A percentile compares a stretch with the other conserved stretches of the same genome.
Conservation (phyloP, 805 yeast genomes). For the Sugiyamaella americana region DNA sequence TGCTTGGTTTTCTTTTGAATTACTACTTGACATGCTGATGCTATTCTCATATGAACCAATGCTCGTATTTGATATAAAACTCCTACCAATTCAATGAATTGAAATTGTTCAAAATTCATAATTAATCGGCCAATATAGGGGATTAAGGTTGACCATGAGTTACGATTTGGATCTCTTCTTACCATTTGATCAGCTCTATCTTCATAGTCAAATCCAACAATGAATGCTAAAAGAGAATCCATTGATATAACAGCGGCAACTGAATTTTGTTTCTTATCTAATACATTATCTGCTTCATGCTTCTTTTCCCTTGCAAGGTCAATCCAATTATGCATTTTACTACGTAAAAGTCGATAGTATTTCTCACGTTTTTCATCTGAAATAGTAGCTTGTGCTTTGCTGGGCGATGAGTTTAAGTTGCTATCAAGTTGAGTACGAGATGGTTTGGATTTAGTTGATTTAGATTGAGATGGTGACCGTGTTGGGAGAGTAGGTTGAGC, state of each 20-base stretch:
- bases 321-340: slow-evolving; percentile 34
- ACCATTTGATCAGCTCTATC: slow-evolving; percentile 31
- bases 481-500: slow-evolving; percentile 4
- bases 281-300: slow-evolving; percentile 36
- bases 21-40: slow-evolving; percentile 10
- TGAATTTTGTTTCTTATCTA: slow-evolving; percentile 23
- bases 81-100: slow-evolving; percentile 26
- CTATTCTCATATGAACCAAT: slow-evolving; percentile 25
- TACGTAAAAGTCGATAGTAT: slow-evolving; percentile 21
- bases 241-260: slow-evolving; percentile 33
- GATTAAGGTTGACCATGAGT: slow-evolving; percentile 35
- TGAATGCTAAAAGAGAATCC: slow-evolving; percentile 37
- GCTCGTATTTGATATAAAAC: slow-evolving; percentile 30
- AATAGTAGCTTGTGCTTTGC: slow-evolving; percentile 10
- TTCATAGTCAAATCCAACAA: slow-evolving; percentile 36
- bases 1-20: slow-evolving; percentile 8
- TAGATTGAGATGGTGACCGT: too few relatives aligned
- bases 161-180: slow-evolving; percentile 24
- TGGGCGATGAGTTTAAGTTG: not conserved
- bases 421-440: not conserved
- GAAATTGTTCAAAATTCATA: slow-evolving; percentile 19
- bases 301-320: slow-evolving; percentile 34
- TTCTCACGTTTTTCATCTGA: slow-evolving; percentile 19
- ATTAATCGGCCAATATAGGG: slow-evolving; percentile 31
- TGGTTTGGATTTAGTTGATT: slow-evolving; percentile 4